Conservation (phyloP, 306 rosid species). For the Hippophae gyantsensis region DNA sequence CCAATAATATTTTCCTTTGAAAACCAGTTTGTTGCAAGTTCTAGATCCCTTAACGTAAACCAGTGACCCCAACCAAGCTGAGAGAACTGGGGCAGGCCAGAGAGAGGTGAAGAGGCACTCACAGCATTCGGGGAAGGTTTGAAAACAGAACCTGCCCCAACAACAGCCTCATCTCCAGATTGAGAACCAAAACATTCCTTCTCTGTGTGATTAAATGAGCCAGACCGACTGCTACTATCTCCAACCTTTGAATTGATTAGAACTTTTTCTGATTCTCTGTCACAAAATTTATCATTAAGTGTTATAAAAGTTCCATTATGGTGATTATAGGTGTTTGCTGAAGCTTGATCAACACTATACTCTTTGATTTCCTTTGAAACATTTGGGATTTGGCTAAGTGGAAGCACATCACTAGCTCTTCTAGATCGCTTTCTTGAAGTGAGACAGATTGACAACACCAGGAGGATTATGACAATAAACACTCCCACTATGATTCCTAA, state of each 20-base stretch:
- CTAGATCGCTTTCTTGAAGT: slow-evolving; percentile 67
- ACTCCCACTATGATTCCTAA: slow-evolving; percentile 59
- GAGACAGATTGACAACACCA: slow-evolving; percentile 66
- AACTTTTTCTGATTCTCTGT: slow-evolving; percentile 58
- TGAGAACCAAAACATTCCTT: slow-evolving; percentile 56
- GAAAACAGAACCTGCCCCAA: slow-evolving; percentile 27
- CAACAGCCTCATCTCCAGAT: slow-evolving; percentile 54
- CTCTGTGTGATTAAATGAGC: slow-evolving; percentile 53
- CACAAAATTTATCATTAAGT: slow-evolving; percentile 47
- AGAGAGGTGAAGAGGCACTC: slow-evolving; percentile 60
- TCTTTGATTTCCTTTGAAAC: slow-evolving; percentile 85
- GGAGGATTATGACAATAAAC: slow-evolving; percentile 59
- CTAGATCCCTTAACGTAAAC: slow-evolving; percentile 89
- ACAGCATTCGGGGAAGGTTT: slow-evolving; percentile 40
- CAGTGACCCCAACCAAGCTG: slow-evolving; percentile 99
- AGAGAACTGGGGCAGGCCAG: slow-evolving; percentile 81
- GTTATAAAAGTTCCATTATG: slow-evolving; percentile 34
- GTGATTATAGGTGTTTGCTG: slow-evolving; percentile 32
- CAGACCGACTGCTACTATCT: slow-evolving; percentile 61
- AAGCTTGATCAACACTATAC: slow-evolving; percentile 64
- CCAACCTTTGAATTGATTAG: slow-evolving; percentile 50
- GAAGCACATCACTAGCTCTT: slow-evolving; percentile 52
- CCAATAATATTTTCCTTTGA: slow-evolving; percentile 76
- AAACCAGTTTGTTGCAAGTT: slow-evolving; percentile 75
- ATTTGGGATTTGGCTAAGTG: slow-evolving; percentile 39